Percentiles rank a stretch among this genome's conserved stretches.
Conservation (phyloP, 140 eudicot species). For the Oenanthe javanica region DNA sequence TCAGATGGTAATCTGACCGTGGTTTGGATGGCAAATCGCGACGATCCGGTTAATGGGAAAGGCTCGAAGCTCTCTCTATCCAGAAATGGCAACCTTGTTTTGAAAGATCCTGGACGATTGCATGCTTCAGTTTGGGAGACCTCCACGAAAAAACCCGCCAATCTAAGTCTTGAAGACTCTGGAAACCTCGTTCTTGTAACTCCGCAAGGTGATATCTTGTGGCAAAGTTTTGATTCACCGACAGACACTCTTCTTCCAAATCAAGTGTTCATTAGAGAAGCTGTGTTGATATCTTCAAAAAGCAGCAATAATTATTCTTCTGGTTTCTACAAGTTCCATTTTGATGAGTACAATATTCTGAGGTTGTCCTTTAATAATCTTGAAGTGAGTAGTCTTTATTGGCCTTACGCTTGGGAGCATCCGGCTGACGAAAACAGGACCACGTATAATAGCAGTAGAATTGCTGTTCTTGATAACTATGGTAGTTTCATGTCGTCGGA, state of each 20-base stretch:
- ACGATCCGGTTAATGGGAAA: constrained; percentile 25
- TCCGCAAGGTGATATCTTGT: not conserved
- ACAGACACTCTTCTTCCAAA: constrained; percentile 29
- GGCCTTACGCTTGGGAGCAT: constrained; percentile 28
- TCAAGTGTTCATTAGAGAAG: constrained; percentile 19
- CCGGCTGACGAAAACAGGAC: constrained; percentile 19
- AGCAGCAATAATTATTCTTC: constrained; percentile 21
- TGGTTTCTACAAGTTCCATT: constrained; percentile 24
- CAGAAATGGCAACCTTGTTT: constrained; percentile 21
- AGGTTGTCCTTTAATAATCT: constrained; percentile 17
- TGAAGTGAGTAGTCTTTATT: constrained; percentile 31
- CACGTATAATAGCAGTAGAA: constrained; percentile 22
- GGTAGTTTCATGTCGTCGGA: constrained; percentile 44
- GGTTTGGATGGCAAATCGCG: constrained; percentile 41
- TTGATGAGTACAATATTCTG: constrained; percentile 28
- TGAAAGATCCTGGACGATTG: constrained; percentile 18
- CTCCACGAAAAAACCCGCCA: no score
- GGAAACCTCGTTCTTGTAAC: constrained; percentile 34
- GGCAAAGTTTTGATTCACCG: constrained; percentile 17
- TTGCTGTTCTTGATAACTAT: constrained; percentile 28
- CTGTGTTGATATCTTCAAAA: constrained; percentile 15
- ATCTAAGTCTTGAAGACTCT: constrained; percentile 12
- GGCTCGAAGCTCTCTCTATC: constrained; percentile 20
- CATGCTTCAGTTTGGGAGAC: constrained; percentile 13
- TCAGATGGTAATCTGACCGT: not conserved